Percentiles rank a stretch among this genome's conserved stretches.
phyloP scores from a whole-genome alignment of 2,329 filamentous ascomycete species.

The Cercospora nicotianae region DNA sequence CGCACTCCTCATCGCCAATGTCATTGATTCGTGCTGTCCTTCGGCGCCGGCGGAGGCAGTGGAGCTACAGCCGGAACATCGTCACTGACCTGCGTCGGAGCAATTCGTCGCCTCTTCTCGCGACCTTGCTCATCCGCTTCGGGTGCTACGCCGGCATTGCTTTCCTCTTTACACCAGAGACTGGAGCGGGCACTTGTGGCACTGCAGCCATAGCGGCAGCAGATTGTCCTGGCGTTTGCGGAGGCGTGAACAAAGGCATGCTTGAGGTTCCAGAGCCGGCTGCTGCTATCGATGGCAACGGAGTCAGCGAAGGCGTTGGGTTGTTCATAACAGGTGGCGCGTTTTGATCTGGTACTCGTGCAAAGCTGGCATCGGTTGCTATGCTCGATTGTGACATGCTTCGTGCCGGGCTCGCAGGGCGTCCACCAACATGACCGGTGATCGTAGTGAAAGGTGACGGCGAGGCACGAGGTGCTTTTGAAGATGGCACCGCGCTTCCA shows the following conservation, averaged over 20 bases:
- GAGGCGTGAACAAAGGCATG: conserved; percentile 82
- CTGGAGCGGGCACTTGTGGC: conserved; percentile 10
- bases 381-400: conserved; percentile 86
- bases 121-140: conserved; percentile 40
- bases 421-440: conserved; percentile 36
- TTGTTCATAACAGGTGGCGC: conserved; percentile 40
- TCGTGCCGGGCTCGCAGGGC: conserved; percentile 75
- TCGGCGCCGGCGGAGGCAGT: neutral
- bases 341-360: conserved; percentile 48
- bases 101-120: conserved; percentile 49
- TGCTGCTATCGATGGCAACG: conserved; percentile 40
- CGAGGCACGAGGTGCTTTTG: conserved; percentile 47
- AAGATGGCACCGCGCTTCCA: conserved; percentile 10
- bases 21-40: conserved; percentile 1
- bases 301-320: conserved; percentile 38
- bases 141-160: conserved; percentile 35
- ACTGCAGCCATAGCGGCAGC: conserved; percentile 25
- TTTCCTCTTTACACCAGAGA: conserved; percentile 36
- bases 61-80: conserved; percentile 2
- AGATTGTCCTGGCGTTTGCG: conserved; percentile 70
- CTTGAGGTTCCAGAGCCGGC: conserved; percentile 30
- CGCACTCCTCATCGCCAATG: neutral
- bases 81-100: conserved; percentile 44
- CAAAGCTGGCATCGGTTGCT: conserved; percentile 58
- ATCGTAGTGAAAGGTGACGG: conserved; percentile 53